These are phyloP conservation scores for Xylaria cubensis DNA, from an alignment of 495 filamentous ascomycete genomes.

Conservation along the genomic window DNA sequence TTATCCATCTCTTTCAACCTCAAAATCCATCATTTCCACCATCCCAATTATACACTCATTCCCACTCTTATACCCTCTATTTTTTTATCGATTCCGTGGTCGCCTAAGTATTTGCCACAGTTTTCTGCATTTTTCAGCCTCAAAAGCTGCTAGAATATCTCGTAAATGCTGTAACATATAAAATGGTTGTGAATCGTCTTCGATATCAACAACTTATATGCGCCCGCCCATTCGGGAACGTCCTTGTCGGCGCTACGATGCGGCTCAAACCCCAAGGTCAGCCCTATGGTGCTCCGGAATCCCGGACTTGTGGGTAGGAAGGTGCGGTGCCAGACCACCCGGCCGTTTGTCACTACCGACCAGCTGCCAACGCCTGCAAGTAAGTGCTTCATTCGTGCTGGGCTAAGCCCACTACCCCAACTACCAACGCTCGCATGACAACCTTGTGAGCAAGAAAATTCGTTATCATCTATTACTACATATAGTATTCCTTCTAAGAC, in stretches of 20 bases:
- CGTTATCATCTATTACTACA: neutral
- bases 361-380: constrained; percentile 6
- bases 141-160: neutral
- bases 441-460: neutral
- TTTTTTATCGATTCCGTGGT: constrained; percentile 17
- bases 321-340: constrained; percentile 25
- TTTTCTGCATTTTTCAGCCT: constrained; percentile 34
- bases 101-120: constrained; percentile 26
- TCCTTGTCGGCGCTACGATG: constrained; percentile 45
- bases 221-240: constrained; percentile 39
- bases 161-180: constrained; percentile 26
- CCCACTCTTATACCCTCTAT: neutral
- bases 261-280: constrained; percentile 46
- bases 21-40: constrained; percentile 25
- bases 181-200: constrained; percentile 33
- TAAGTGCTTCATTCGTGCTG: neutral
- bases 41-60: constrained; percentile 16
- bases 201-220: constrained; percentile 36
- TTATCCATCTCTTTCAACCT: constrained; percentile 40
- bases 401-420: neutral
- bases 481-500: neutral
- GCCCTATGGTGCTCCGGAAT: constrained; percentile 39
- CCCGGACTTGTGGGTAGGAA: constrained; percentile 39
- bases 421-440: neutral
- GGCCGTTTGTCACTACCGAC: constrained; percentile 8